A percentile compares a stretch with the other conserved stretches of the same genome.
Evolutionary conservation across 495 filamentous ascomycete species (phyloP).

Genomic region (Neurospora hispaniola): DNA sequence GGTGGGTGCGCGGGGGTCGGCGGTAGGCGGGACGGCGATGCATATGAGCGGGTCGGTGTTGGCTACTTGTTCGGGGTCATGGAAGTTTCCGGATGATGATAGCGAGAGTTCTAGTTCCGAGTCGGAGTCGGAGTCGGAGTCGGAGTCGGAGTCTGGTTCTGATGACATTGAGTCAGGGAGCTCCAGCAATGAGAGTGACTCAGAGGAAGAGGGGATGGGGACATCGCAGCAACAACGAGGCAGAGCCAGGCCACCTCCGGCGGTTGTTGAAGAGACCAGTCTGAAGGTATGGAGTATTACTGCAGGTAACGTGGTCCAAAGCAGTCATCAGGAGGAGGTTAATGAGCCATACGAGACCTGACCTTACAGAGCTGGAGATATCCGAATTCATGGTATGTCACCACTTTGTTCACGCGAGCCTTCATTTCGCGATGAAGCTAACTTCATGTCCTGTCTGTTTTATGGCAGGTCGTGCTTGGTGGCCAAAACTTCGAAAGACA

Average conservation of each 20-base stretch:
- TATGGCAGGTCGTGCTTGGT: background rate
- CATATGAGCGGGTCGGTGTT: constrained; percentile 58
- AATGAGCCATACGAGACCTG: background rate
- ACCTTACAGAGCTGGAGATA: background rate
- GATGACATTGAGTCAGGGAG: constrained; percentile 3
- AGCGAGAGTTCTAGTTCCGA: constrained; percentile 1
- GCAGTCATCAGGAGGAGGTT: background rate
- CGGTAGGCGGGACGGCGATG: constrained; percentile 52
- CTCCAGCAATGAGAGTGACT: constrained; percentile 5
- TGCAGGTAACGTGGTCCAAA: background rate
- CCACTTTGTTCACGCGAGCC: background rate
- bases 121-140: background rate
- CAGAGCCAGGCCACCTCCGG: background rate
- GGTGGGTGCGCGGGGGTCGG: constrained; percentile 35
- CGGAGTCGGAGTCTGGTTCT: constrained; percentile 1
- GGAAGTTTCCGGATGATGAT: constrained; percentile 23
- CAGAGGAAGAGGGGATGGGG: background rate
- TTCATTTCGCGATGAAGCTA: background rate
- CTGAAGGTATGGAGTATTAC: constrained; percentile 54
- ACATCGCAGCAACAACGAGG: constrained; percentile 3
- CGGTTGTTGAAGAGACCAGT: constrained; percentile 43
- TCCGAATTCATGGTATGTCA: background rate
- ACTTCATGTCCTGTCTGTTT: background rate
- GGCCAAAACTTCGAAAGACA: background rate
- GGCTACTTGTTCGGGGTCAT: constrained; percentile 64